A percentile compares a stretch with the other conserved stretches of the same genome.
Conservation (phyloP, 31 red algal species). For the Asparagopsis taxiformis region DNA sequence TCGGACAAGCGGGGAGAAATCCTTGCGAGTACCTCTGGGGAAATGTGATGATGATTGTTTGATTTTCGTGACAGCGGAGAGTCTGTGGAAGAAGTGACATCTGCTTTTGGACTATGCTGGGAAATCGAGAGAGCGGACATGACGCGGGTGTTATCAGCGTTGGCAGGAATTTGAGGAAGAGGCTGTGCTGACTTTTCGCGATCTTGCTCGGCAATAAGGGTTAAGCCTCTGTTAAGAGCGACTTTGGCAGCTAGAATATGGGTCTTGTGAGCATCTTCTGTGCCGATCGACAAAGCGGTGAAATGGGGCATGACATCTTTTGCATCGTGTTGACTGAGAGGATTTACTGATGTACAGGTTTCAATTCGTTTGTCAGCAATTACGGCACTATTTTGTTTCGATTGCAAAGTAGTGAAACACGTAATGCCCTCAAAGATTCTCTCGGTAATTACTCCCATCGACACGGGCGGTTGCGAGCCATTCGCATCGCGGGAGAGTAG, state of each 20-base stretch:
- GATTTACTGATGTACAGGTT: slow-evolving; percentile 4
- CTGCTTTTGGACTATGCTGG: neutral
- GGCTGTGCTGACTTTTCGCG: neutral
- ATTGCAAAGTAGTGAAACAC: slow-evolving; percentile 33
- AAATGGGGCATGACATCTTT: slow-evolving; percentile 21
- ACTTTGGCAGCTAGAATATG: slow-evolving; percentile 40
- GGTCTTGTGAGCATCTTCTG: slow-evolving; percentile 16
- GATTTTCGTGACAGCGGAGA: neutral
- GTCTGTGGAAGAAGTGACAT: too few species aligned
- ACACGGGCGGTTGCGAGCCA: slow-evolving; percentile 8
- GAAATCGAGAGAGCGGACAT: neutral
- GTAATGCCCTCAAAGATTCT: slow-evolving; percentile 66
- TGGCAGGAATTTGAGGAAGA: neutral
- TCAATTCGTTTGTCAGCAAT: slow-evolving; percentile 14
- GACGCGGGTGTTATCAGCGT: neutral
- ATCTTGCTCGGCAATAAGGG: slow-evolving; percentile 27
- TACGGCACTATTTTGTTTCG: neutral
- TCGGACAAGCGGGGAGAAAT: slow-evolving; percentile 27
- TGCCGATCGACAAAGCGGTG: slow-evolving; percentile 16
- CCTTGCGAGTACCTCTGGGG: slow-evolving; percentile 5
- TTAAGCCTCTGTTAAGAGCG: slow-evolving; percentile 25
- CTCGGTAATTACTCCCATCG: slow-evolving; percentile 46
- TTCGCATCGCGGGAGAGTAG: slow-evolving; percentile 1
- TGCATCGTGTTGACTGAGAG: slow-evolving; percentile 1
- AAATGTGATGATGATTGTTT: neutral